phyloP scores from a whole-genome alignment of 2,329 filamentous ascomycete species.

The Ramularia collo-cygni region DNA sequence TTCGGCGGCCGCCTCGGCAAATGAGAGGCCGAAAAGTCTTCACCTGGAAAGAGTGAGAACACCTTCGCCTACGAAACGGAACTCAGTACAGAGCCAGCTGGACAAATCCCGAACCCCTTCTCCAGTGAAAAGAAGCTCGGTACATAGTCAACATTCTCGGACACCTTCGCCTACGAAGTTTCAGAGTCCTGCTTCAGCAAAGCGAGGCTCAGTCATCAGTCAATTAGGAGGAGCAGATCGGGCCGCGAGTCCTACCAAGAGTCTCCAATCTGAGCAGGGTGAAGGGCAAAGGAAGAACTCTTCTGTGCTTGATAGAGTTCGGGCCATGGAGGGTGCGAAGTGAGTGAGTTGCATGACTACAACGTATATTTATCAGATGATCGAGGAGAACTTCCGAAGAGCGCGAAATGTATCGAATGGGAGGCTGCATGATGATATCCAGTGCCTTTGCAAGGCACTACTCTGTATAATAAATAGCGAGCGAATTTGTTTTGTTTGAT shows the following conservation, averaged over 20 bases:
- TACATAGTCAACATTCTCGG: background rate
- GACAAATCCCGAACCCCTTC: background rate
- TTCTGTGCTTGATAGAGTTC: conserved; percentile 17
- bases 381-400: no score
- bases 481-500: no score
- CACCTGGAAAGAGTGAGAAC: no score
- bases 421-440: no score
- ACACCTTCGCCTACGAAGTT: background rate
- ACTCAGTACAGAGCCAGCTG: no score
- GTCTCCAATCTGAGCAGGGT: background rate
- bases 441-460: no score
- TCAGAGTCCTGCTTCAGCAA: no score
- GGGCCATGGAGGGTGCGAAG: conserved; percentile 17
- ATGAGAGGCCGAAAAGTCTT: background rate
- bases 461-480: no score
- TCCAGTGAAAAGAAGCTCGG: background rate
- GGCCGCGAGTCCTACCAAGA: background rate
- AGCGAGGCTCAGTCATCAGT: background rate
- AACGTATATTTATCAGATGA: no score
- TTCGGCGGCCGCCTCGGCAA: conserved; percentile 1
- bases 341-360: background rate
- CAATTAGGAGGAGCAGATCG: background rate
- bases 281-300: conserved; percentile 14
- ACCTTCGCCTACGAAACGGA: no score
- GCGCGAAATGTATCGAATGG: no score